A percentile compares a stretch with the other conserved stretches of the same genome.
These are phyloP conservation scores for Citrus trifoliata DNA, from an alignment of 345 rosid genomes.

Conservation along the genomic window DNA sequence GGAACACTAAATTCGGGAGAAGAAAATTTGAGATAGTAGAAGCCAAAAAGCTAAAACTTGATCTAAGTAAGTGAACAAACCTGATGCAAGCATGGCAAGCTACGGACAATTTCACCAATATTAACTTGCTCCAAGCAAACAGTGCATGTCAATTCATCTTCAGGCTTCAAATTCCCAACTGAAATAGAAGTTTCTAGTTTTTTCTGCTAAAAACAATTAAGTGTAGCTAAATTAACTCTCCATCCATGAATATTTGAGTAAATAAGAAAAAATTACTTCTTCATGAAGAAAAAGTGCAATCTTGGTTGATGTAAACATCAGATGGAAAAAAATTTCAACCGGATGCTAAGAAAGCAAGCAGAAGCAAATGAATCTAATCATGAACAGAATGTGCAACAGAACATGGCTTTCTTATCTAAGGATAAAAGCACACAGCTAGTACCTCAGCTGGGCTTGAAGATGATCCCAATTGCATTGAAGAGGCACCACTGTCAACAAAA, in stretches of 20 bases:
- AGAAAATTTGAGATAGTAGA: not conserved
- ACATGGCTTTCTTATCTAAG: not conserved
- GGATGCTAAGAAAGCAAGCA: not conserved
- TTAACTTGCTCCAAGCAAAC: constrained; percentile 84
- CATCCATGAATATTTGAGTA: not conserved
- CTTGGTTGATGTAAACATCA: not conserved
- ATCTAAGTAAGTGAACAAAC: constrained; percentile 22
- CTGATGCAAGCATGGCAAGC: constrained; percentile 80
- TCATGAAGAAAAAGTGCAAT: not conserved
- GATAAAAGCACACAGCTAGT: constrained; percentile 1
- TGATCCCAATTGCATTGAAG: constrained; percentile 48
- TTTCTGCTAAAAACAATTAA: constrained; percentile 35
- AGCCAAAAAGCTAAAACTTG: not conserved
- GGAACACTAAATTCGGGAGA: not conserved
- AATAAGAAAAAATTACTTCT: not conserved
- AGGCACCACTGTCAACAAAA: constrained; percentile 41
- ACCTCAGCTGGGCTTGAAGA: constrained; percentile 67
- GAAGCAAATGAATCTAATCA: not conserved
- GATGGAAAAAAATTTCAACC: not conserved
- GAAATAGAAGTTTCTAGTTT: constrained; percentile 39
- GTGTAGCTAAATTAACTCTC: not conserved
- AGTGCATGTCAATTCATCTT: constrained; percentile 71
- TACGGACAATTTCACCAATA: constrained; percentile 61
- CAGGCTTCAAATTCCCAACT: constrained; percentile 37
- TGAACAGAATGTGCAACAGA: not conserved